Percentiles rank a stretch among this genome's conserved stretches.
These are phyloP conservation scores for Melocanna baccifera DNA, from an alignment of 176 grass and related monocot species.

Conservation along the genomic window DNA sequence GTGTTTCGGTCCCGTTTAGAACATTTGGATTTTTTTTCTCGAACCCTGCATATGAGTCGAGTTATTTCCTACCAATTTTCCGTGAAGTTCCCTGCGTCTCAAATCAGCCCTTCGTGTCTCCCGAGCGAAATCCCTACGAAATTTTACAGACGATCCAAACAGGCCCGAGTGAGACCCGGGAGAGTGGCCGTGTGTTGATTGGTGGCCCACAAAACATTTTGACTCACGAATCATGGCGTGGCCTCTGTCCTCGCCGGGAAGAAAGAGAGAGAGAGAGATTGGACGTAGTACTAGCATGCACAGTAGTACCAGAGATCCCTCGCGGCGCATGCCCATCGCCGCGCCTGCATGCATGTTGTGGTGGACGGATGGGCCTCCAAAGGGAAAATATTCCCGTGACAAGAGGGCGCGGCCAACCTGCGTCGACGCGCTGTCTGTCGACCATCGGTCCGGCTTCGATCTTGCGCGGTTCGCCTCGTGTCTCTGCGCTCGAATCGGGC, in stretches of 20 bases:
- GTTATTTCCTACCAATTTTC: too few species aligned
- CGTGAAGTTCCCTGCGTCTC: too few species aligned
- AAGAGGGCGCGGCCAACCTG: slow-evolving; percentile 21
- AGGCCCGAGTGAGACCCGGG: not conserved
- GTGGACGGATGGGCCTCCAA: slow-evolving; percentile 2
- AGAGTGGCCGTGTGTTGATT: not conserved
- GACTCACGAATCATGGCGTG: not conserved
- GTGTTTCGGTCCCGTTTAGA: too few species aligned
- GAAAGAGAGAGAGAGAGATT: not conserved
- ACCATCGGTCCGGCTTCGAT: not conserved
- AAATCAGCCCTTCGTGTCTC: not conserved
- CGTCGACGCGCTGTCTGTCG: not conserved
- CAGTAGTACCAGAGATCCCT: not conserved
- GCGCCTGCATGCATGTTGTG: not conserved
- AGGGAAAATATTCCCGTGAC: slow-evolving; percentile 35
- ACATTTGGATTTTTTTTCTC: too few species aligned
- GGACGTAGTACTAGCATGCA: not conserved
- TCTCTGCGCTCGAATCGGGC: not conserved
- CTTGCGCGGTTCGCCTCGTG: not conserved
- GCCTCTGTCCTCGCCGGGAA: not conserved
- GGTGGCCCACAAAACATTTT: slow-evolving; percentile 25
- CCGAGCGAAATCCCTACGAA: too few species aligned
- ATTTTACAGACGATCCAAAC: not conserved
- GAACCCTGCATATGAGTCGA: too few species aligned
- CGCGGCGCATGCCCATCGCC: not conserved